Evolutionary conservation across 2,329 filamentous ascomycete genomes (phyloP).

Genomic region (Fusarium keratoplasticum): DNA sequence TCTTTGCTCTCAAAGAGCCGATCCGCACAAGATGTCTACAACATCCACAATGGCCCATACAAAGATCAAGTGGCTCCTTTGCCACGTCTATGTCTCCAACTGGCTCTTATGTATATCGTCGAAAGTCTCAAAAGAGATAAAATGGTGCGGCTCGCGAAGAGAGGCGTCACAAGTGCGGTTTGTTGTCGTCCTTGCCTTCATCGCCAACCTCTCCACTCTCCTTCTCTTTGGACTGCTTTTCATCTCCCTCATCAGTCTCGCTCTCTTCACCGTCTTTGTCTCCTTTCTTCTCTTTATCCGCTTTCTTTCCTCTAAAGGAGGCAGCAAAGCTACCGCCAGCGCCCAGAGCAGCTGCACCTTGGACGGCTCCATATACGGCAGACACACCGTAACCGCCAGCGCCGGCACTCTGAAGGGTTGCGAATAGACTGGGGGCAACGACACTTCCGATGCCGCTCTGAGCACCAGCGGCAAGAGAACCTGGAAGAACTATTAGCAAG

Average conservation of each 20-base stretch:
- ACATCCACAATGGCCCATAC: neutral
- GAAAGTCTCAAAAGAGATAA: neutral
- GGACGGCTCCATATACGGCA: conserved; percentile 30
- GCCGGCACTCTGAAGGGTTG: conserved; percentile 48
- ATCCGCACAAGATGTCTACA: neutral
- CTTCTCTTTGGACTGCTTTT: neutral
- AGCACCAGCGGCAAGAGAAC: conserved; percentile 37
- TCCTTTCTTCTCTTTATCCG: neutral
- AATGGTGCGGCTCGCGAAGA: neutral
- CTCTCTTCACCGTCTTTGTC: neutral
- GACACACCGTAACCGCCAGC: conserved; percentile 44
- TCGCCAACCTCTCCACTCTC: neutral
- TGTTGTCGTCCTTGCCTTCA: neutral
- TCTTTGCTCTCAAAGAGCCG: neutral
- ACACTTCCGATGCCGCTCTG: conserved; percentile 48
- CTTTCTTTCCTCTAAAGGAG: neutral
- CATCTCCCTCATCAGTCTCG: neutral
- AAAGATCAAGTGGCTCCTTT: neutral
- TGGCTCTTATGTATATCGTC: neutral
- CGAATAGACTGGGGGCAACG: conserved; percentile 38
- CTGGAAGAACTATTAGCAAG: conserved; percentile 16
- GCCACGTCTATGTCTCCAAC: neutral
- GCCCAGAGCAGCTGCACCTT: neutral
- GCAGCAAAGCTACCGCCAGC: neutral
- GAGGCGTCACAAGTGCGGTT: neutral